These are phyloP conservation scores for Candida oleophila DNA, from an alignment of 805 yeast species.

Conservation along the genomic window DNA sequence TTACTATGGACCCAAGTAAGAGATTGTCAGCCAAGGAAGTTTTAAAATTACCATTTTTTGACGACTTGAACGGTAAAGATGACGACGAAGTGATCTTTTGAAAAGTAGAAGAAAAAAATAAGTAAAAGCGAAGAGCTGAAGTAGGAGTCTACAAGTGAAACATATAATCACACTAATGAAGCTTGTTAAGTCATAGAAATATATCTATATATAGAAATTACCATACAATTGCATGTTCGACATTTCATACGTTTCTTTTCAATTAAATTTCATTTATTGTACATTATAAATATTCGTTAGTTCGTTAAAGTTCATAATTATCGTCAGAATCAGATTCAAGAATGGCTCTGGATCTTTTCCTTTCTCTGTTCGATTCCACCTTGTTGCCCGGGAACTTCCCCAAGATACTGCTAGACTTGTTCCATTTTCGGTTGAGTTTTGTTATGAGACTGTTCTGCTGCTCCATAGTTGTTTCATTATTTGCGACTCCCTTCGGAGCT, in stretches of 20 bases:
- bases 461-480: slow-evolving; percentile 14
- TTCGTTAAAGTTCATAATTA: not conserved
- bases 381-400: slow-evolving; percentile 1
- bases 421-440: slow-evolving; percentile 41
- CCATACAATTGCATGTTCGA: not conserved
- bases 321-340: slow-evolving; percentile 3
- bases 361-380: not conserved
- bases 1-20: slow-evolving; percentile 56
- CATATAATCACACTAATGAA: too few relatives aligned
- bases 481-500: not conserved
- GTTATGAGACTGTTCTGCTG: slow-evolving; percentile 34
- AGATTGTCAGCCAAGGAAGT: slow-evolving; percentile 60
- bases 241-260: not conserved
- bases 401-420: slow-evolving; percentile 18
- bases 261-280: too few relatives aligned
- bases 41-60: slow-evolving; percentile 59
- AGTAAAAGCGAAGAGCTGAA: not conserved
- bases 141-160: not conserved
- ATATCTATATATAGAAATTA: not conserved
- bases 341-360: not conserved
- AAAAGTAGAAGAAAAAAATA: not conserved
- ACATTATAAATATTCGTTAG: not conserved
- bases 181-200: too few relatives aligned
- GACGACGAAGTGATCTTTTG: slow-evolving; percentile 30
- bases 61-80: slow-evolving; percentile 32